These are phyloP conservation scores for Nakaseomyces delphensis DNA, from an alignment of 1,139 yeast genomes.

Conservation along the genomic window DNA sequence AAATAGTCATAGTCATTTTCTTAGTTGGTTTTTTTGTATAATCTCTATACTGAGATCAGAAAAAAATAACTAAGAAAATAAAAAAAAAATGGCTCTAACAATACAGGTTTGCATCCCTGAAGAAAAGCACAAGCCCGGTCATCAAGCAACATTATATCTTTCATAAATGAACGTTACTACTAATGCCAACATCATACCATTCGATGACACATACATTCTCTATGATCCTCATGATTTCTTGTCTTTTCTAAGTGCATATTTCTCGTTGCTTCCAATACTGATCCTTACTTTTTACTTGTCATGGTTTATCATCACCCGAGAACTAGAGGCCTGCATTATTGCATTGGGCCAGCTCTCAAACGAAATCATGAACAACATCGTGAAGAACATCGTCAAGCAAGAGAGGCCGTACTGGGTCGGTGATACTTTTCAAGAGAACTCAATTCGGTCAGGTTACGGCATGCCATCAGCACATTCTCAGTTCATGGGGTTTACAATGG, in stretches of 20 bases:
- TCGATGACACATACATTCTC: conserved; percentile 63
- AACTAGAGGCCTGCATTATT: conserved; percentile 73
- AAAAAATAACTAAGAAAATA: no score
- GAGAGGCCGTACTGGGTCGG: conserved; percentile 65
- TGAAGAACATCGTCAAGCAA: conserved; percentile 57
- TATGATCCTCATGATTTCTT: conserved; percentile 61
- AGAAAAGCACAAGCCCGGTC: no score
- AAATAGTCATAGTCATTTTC: no score
- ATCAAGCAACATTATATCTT: no score
- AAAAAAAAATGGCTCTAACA: no score
- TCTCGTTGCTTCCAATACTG: conserved; percentile 77
- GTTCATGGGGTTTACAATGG: conserved; percentile 79
- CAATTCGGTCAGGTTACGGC: conserved; percentile 59
- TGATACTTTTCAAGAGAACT: conserved; percentile 40
- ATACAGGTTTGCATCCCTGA: no score
- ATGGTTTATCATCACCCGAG: conserved; percentile 75
- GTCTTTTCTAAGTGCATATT: conserved; percentile 57
- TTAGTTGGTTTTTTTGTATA: no score
- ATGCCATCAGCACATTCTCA: conserved; percentile 98
- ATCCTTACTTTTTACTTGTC: conserved; percentile 72
- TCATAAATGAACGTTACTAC: conserved; percentile 1
- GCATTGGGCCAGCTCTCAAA: conserved; percentile 81
- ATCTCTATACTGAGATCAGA: no score
- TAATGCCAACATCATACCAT: conserved; percentile 30
- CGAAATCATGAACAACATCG: conserved; percentile 60